These are phyloP conservation scores for Acer campestre DNA, from an alignment of 345 rosid genomes.

Conservation along the genomic window DNA sequence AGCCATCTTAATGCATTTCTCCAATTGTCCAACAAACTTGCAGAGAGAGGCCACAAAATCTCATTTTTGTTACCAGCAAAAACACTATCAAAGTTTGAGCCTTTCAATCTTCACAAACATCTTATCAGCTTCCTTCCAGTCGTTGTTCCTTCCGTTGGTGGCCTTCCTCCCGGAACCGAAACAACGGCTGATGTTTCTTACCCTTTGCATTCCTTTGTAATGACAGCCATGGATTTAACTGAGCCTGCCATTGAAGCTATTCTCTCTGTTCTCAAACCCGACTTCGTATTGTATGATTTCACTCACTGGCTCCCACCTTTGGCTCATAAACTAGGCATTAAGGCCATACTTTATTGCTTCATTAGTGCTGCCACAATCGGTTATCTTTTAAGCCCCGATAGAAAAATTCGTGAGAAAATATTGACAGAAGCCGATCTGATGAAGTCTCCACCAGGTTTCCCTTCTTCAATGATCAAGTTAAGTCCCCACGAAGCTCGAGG, in stretches of 20 bases:
- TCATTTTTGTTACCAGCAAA: slow-evolving; percentile 37
- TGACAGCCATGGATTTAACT: slow-evolving; percentile 39
- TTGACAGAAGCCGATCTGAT: slow-evolving; percentile 25
- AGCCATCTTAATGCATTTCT: slow-evolving; percentile 33
- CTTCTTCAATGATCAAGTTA: slow-evolving; percentile 24
- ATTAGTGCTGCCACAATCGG: slow-evolving; percentile 27
- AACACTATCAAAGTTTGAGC: slow-evolving; percentile 17
- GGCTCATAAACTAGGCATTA: slow-evolving; percentile 12
- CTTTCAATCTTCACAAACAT: slow-evolving; percentile 29
- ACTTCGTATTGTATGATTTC: slow-evolving; percentile 34
- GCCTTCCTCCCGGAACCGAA: slow-evolving; percentile 37
- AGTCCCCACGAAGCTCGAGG: slow-evolving; percentile 24
- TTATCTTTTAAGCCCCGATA: slow-evolving; percentile 22
- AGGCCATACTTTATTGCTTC: slow-evolving; percentile 20
- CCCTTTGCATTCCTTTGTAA: slow-evolving; percentile 13
- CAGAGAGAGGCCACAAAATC: slow-evolving; percentile 37
- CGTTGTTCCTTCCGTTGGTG: slow-evolving; percentile 31
- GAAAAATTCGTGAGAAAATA: slow-evolving; percentile 12
- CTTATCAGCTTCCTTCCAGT: slow-evolving; percentile 33
- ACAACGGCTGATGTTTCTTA: slow-evolving; percentile 37
- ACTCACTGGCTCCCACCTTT: slow-evolving; percentile 34
- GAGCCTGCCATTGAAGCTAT: slow-evolving; percentile 23
- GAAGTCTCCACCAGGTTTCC: slow-evolving; percentile 25
- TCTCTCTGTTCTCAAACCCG: slow-evolving; percentile 29
- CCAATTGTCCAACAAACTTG: slow-evolving; percentile 38